These are phyloP conservation scores for Ambispora gerdemannii DNA, from an alignment of 192 early-diverging fungal genomes.

Conservation along the genomic window DNA sequence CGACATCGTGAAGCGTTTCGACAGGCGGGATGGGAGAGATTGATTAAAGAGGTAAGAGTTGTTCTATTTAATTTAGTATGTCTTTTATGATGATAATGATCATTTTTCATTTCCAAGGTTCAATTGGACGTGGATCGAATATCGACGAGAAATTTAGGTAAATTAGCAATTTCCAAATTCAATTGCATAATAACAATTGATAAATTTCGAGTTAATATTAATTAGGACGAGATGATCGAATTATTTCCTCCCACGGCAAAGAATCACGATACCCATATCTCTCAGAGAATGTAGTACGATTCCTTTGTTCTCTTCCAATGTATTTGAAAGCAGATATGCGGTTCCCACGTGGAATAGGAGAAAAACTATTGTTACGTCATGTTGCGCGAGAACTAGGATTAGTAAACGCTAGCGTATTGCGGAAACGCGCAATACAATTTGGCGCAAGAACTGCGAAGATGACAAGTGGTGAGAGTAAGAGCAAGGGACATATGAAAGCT, in stretches of 20 bases:
- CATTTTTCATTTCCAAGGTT: slow-evolving; percentile 45
- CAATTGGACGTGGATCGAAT: slow-evolving; percentile 85
- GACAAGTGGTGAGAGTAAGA: slow-evolving; percentile 43
- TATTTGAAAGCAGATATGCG: slow-evolving; percentile 80
- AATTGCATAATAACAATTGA: neutral
- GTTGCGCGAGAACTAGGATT: slow-evolving; percentile 72
- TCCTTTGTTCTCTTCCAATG: slow-evolving; percentile 65
- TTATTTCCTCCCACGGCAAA: slow-evolving; percentile 80
- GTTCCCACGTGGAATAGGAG: slow-evolving; percentile 77
- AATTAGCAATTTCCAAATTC: too few species aligned
- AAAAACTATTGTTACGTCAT: slow-evolving; percentile 83
- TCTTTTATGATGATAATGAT: too few species aligned
- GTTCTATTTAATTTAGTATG: too few species aligned
- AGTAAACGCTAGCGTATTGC: slow-evolving; percentile 56
- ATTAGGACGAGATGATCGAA: slow-evolving; percentile 85
- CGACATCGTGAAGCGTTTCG: slow-evolving; percentile 76
- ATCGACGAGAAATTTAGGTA: slow-evolving; percentile 77
- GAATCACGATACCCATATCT: slow-evolving; percentile 90
- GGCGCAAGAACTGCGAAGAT: slow-evolving; percentile 96
- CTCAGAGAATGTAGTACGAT: slow-evolving; percentile 62
- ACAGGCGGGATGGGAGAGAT: slow-evolving; percentile 56
- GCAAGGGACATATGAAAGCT: slow-evolving; percentile 40
- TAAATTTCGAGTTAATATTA: neutral
- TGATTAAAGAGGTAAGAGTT: slow-evolving; percentile 57
- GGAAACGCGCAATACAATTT: slow-evolving; percentile 97